These are phyloP conservation scores for Pseudogymnoascus verrucosus DNA, from an alignment of 2,329 filamentous ascomycete species.

Conservation along the genomic window DNA sequence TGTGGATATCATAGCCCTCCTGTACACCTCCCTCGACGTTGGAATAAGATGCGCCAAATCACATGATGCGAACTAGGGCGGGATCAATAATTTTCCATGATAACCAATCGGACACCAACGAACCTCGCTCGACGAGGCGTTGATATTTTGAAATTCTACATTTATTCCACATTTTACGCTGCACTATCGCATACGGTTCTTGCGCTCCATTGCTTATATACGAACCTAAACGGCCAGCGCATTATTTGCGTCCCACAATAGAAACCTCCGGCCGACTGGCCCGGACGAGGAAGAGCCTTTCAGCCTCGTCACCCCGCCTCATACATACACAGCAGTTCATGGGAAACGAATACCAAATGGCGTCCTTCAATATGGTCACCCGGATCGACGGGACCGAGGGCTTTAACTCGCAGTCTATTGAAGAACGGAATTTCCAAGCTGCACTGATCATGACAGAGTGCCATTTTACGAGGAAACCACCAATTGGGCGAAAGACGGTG, in stretches of 20 bases:
- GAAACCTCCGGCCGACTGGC: background rate
- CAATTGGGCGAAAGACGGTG: conserved; percentile 49
- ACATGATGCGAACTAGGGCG: background rate
- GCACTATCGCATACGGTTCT: background rate
- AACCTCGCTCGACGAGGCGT: background rate
- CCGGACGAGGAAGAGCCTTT: background rate
- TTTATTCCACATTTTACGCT: background rate
- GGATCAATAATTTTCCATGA: conserved; percentile 4
- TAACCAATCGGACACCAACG: conserved; percentile 3
- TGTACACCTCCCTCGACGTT: background rate
- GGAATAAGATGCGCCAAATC: background rate
- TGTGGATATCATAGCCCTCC: background rate
- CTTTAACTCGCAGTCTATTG: conserved; percentile 41
- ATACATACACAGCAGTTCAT: background rate
- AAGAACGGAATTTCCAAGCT: conserved; percentile 54
- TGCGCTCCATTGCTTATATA: background rate
- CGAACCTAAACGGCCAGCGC: background rate
- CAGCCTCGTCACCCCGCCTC: conserved; percentile 1
- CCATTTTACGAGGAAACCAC: conserved; percentile 48
- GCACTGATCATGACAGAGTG: conserved; percentile 55
- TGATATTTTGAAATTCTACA: conserved; percentile 3
- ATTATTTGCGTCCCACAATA: background rate
- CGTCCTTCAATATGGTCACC: conserved; percentile 9
- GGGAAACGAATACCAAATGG: conserved; percentile 9
- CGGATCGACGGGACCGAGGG: conserved; percentile 9